Evolutionary conservation across 164 flowering plant genomes (phyloP), one percentile per base, ranked within the genome.

Genomic region (grape (Vitis vinifera)): DNA sequence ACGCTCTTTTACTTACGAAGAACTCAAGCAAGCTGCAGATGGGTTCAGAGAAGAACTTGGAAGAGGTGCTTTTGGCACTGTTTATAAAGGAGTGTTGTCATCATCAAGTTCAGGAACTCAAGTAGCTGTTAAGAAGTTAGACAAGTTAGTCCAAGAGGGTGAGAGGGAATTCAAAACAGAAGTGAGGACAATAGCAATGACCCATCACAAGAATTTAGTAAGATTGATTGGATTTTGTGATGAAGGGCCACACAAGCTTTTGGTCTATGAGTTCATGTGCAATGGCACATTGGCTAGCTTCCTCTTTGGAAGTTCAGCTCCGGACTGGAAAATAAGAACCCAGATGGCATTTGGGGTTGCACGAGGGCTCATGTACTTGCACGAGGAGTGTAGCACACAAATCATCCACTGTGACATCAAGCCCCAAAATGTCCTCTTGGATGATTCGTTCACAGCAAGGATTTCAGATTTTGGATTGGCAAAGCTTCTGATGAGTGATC

Each of bases 151-250:
- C 2, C 58, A 51, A 52, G 75, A 71, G 3, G 29, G 62, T 3
- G 75, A 71, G 27, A 67, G 56, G 9, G 78, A 75, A 58, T 75
- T 75, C 71, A 62, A 67, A 29, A 58, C 71, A 0, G 75, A 75
- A 68, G 75, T 63, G 7, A 67, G 56, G 0, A 65, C 51, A 4
- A 75, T 75, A n/a, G 74, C 68, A 11, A 29, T 57, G 14, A 75
- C 74, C n/a, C 66, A 75, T 16, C 78, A 75, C 55, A 75, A 51
- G 31, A 75, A 75, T 59, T 44, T 75, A 37, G 71, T 75, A 12
- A 13, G 55, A 2, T 16, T 74, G 3, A 8, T 74, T 9, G 73
- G 73, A 23, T 74, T 13, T 14, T 74, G 77, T 48, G 17, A 64
- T 14, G 73, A 74, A 14, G 66, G 64, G 4, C 9, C 9, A 8